phyloP scores from a whole-genome alignment of 2,329 filamentous ascomycete species.

The Penicillium italicum region DNA sequence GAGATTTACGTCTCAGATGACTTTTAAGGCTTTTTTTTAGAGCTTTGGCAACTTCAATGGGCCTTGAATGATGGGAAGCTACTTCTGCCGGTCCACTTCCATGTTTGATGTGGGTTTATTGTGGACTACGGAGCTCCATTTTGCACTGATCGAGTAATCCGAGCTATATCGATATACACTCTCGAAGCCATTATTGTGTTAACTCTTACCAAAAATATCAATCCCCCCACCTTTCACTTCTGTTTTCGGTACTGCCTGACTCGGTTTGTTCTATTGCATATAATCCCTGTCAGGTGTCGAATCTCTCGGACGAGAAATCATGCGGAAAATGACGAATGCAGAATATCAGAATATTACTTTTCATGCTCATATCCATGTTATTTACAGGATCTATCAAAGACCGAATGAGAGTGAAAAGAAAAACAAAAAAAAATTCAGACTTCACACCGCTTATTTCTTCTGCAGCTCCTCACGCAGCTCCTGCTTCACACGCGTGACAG shows the following conservation, averaged over 20 bases:
- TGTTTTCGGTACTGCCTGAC: background rate
- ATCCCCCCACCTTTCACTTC: background rate
- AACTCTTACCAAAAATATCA: background rate
- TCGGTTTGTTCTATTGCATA: background rate
- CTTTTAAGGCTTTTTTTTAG: background rate
- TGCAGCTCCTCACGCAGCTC: constrained; percentile 44
- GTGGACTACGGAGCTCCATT: background rate
- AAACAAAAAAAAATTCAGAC: background rate
- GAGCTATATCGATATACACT: constrained; percentile 6
- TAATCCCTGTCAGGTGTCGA: background rate
- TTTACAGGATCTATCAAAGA: constrained; percentile 18
- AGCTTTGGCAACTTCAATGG: background rate
- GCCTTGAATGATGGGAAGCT: background rate
- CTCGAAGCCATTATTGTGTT: background rate
- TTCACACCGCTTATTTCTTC: constrained; percentile 23
- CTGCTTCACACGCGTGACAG: constrained; percentile 52
- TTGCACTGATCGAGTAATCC: constrained; percentile 21
- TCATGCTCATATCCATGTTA: constrained; percentile 14
- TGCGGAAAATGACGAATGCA: background rate
- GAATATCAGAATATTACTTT: background rate
- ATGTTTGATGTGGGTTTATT: background rate
- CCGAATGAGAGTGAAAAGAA: background rate
- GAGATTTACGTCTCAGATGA: constrained; percentile 11
- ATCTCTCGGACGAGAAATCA: constrained; percentile 1
- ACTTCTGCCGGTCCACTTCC: background rate